Evolutionary conservation across 352 stramenopile genomes (phyloP), one percentile per base, ranked within the genome.

Genomic region (Aphanomyces astaci): DNA sequence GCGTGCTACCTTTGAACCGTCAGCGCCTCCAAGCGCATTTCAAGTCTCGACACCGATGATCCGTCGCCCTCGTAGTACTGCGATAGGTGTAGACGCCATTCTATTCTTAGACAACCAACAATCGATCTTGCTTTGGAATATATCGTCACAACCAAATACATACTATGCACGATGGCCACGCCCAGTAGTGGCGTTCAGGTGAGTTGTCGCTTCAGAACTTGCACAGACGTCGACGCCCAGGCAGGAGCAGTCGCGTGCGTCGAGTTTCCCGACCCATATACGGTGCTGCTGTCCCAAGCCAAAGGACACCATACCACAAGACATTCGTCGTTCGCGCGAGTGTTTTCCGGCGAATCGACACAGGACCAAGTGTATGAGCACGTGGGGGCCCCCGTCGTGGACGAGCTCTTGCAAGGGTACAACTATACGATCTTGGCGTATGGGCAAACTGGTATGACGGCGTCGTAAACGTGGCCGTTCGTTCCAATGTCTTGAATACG

Each of bases 361-460:
- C 81, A 92, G 39, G 55, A 74, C 28, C 51, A 76, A 3, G 43
- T 90, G 4, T 92, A 85, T 40, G 66, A 77, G 13, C 39, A 64
- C 30, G 56, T 92, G 28, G 81, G 78, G 11, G 49, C 17, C 22
- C 78, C 83, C 5, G 81, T 86, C 36, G 74, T 90, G 13, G 62
- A 66, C 9, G 80, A 89, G 13, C 25, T 90, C 28, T 63, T 92
- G 11, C 43, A 49, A 30, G 83, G 83, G 10, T 90, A 86, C 72
- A 84, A 92, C 63, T 90, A 79, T 63, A 88, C 83, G 4, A 75
- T 92, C 46, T 76, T 92, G 40, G 80, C 79, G 30, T 90, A 92
- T 56, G 81, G 83, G 0, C 83, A 88, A 60, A 92, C 81, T 0
- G 76, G 62, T 68, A 30, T 22, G 19, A 33, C 7, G 2, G 31